Conservation (phyloP, 225 moss, liverwort and hornwort species). For the Pseudisothecium myosuroides region DNA sequence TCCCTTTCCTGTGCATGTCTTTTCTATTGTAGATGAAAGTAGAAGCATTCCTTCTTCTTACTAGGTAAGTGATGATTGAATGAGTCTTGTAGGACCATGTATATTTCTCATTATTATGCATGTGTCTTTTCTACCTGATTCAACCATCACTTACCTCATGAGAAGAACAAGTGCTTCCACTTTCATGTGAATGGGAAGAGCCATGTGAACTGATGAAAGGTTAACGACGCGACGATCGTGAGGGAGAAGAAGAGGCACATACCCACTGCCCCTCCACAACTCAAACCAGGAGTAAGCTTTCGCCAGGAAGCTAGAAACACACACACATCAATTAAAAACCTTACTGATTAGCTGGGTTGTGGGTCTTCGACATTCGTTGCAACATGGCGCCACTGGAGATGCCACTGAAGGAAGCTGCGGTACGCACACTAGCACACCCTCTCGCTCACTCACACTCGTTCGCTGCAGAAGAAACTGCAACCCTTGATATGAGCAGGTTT, state of each 20-base stretch:
- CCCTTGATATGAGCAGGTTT: not conserved
- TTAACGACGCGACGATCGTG: conserved; percentile 1
- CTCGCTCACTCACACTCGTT: not conserved
- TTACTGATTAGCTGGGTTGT: not conserved
- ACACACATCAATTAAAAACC: too few species aligned
- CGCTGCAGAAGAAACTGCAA: not conserved
- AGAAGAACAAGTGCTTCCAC: not conserved
- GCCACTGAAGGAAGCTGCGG: not conserved
- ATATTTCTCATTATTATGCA: not conserved
- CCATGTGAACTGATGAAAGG: not conserved
- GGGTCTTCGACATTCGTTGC: not conserved
- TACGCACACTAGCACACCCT: not conserved
- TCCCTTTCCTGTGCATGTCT: not conserved
- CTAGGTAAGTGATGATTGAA: not conserved
- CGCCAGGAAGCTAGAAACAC: too few species aligned
- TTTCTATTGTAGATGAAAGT: not conserved
- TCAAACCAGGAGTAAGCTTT: not conserved
- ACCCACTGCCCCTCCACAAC: not conserved
- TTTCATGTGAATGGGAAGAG: not conserved
- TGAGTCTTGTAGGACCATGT: not conserved
- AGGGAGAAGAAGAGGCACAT: not conserved
- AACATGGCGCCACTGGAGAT: not conserved
- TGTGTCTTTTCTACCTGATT: not conserved
- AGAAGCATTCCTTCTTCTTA: not conserved
- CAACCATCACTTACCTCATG: not conserved